Percentiles rank a stretch among this genome's conserved stretches.
Evolutionary conservation across 345 rosid genomes (phyloP).

Genomic region (Boechera divaricarpa): DNA sequence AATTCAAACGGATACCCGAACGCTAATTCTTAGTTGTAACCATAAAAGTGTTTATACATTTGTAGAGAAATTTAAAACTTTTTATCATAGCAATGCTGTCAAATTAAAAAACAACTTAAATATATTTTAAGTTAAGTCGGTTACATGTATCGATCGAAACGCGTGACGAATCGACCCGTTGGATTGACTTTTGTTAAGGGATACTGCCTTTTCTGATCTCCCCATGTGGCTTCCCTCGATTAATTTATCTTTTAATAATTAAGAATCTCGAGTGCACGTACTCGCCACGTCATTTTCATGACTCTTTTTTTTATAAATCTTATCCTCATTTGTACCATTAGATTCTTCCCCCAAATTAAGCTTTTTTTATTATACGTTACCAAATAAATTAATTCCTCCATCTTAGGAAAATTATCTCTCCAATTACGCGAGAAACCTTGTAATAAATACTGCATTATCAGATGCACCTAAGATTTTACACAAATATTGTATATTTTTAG

Average conservation of each 20-base stretch:
- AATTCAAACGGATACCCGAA: no score
- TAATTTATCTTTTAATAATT: background rate
- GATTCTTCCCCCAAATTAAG: slow-evolving; percentile 32
- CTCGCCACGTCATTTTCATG: slow-evolving; percentile 46
- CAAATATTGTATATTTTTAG: background rate
- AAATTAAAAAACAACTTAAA: background rate
- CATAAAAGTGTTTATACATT: no score
- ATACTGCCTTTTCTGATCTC: background rate
- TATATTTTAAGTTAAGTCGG: background rate
- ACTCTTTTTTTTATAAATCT: slow-evolving; percentile 27
- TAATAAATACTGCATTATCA: background rate
- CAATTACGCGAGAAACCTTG: slow-evolving; percentile 13
- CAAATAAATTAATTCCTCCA: slow-evolving; percentile 1
- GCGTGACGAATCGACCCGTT: slow-evolving; percentile 35
- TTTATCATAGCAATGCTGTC: background rate
- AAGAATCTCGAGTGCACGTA: slow-evolving; percentile 43
- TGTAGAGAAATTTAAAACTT: no score
- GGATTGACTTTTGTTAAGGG: slow-evolving; percentile 30
- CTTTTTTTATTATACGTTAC: background rate
- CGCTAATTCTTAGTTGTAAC: no score
- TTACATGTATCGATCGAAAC: slow-evolving; percentile 23
- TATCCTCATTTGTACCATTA: slow-evolving; percentile 31
- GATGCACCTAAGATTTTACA: background rate
- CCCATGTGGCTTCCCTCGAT: slow-evolving; percentile 44
- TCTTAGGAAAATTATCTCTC: background rate